Base-by-base conservation (phyloP, 2,329 filamentous ascomycete species). In the Domatiomyces globalis region DNA sequence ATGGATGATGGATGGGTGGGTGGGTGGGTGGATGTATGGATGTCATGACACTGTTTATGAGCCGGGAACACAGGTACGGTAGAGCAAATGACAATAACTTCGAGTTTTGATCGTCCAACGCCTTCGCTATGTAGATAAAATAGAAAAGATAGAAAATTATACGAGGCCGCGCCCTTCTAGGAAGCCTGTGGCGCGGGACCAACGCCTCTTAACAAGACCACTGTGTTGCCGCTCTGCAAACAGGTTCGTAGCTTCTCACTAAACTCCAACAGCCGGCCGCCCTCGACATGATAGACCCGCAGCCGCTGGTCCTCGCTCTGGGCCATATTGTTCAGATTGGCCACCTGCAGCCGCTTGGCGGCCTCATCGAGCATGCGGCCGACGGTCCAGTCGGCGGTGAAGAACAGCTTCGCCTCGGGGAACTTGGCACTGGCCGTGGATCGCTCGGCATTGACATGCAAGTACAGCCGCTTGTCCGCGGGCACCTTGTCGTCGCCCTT, bases 261-360 rank as follows among this genome's bases (percentile, higher is more conserved):
- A 62, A 94, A 98, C 54, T 92, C 89, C 56, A 98, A 67, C 56
- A 98, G 67, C 52, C 87, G 73, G 0, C 92, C 92, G 0, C 84
- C 86, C 64, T 98, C 89, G 0, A 98, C 86, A 65, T 96, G 89
- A 63, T 95, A 98, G 0, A 98, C 81, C 7, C 92, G 73, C 58
- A 98, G 66, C 67, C 84, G 84, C 53, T 88, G 83, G 64, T 84
- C 81, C 70, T 73, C 69, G 4, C 65, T 65, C 39, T 63, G 66
- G 43, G 58, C 66, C 5, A 67, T 63, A 56, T 73, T 72, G 60
- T 73, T 73, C 52, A 71, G 49, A 57, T 73, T 73, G 61, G 70
- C 66, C 8, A 73, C 67, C 22, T 64, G 63, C 53, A 73, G 55
- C 54, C 64, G 64, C 53, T 63, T 62, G 36, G 70, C 71, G 12